These are phyloP conservation scores for Cercospora sp. DNA, from an alignment of 2,329 filamentous ascomycete species.

Conservation along the genomic window DNA sequence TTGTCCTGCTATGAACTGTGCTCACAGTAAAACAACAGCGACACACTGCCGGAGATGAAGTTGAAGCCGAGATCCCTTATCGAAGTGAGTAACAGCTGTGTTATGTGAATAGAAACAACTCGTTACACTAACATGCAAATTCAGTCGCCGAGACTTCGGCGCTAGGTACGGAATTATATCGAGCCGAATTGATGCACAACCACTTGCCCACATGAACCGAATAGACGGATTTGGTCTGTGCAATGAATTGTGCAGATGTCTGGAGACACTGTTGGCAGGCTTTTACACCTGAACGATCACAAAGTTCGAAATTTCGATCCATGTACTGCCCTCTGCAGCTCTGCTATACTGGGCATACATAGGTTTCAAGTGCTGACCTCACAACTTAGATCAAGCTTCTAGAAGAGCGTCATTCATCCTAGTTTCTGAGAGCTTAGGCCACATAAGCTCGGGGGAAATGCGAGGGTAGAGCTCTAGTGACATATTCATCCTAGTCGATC, in stretches of 20 bases:
- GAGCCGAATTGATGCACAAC: not conserved
- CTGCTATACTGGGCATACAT: not conserved
- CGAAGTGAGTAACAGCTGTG: not conserved
- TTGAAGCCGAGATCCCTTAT: not conserved
- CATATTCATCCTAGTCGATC: not conserved
- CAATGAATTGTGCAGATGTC: not conserved
- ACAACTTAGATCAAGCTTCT: not conserved
- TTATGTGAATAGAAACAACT: not conserved
- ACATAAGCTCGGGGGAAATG: not conserved
- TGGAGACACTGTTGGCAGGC: not conserved
- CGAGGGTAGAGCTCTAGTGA: not conserved
- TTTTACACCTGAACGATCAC: too few relatives aligned
- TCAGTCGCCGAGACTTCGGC: not conserved
- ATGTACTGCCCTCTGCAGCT: too few relatives aligned
- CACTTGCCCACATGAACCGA: not conserved
- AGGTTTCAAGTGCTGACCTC: not conserved
- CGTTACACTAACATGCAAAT: not conserved
- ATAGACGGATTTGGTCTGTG: not conserved
- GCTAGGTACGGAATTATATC: not conserved
- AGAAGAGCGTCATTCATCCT: not conserved
- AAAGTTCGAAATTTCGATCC: too few relatives aligned
- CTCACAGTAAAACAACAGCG: too few relatives aligned
- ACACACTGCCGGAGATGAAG: too few relatives aligned
- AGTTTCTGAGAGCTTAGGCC: not conserved
- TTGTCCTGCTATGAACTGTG: too few relatives aligned